Evolutionary conservation across 202 grass and related monocot species (phyloP).

Genomic region (Setaria viridis): DNA sequence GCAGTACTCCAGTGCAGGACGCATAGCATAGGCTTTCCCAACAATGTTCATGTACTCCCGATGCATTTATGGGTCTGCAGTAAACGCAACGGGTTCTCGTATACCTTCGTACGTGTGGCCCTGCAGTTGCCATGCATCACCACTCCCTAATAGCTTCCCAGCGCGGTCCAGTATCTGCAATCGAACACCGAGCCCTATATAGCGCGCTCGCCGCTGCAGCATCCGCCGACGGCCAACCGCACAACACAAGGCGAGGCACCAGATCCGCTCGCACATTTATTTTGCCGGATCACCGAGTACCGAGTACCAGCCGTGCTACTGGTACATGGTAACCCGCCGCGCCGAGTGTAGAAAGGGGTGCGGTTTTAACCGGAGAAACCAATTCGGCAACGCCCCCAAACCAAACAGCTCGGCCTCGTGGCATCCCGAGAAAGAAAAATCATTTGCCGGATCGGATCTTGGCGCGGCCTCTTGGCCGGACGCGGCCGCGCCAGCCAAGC

Average conservation of each 20-base stretch:
- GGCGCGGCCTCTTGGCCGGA: slow-evolving; percentile 35
- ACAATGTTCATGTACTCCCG: not conserved
- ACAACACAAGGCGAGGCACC: not conserved
- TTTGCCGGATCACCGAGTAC: slow-evolving; percentile 10
- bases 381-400: no score
- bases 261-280: not conserved
- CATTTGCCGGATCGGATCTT: slow-evolving; percentile 53
- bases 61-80: not conserved
- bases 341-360: not conserved
- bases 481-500: not conserved
- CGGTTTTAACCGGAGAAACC: no score
- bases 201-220: not conserved
- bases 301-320: not conserved
- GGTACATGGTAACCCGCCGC: not conserved
- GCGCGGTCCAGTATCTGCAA: not conserved
- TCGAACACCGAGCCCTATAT: slow-evolving; percentile 8
- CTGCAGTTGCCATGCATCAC: not conserved
- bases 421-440: slow-evolving; percentile 16
- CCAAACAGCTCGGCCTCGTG: not conserved
- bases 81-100: not conserved
- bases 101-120: not conserved
- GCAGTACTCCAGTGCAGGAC: not conserved
- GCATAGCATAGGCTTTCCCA: not conserved
- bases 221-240: not conserved
- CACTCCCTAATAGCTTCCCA: no score